Base-by-base conservation (phyloP, 2,329 filamentous ascomycete genomes). In the Calonectria crousiana region DNA sequence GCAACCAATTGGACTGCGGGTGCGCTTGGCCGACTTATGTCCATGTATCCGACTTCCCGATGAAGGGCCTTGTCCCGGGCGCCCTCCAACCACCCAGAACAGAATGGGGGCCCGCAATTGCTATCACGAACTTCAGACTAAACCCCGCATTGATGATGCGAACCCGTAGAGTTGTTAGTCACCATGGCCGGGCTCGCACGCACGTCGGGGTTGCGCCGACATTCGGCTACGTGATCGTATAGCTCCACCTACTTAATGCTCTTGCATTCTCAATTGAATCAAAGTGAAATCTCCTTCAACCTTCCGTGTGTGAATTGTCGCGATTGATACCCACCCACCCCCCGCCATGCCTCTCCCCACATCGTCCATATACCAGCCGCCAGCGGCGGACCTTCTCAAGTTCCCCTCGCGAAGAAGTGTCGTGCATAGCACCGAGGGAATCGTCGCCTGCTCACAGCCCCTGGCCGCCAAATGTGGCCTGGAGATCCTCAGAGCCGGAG, bases 381-480 rank as follows among this genome's bases (percentile, higher is more conserved):
- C 85, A 28, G 85, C 87, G 67, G 82, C 82, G 64, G 85, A 87
- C 71, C 92, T 95, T 80, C 86, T 89, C 75, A 89, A 90, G 75
- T 96, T 95, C 82, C 85, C 94, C 13, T 97, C 95, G 79, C 92
- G 96, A 49, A 90, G 97, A 76, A 98, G 96, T 79, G 95, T 98
- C 16, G 95, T 98, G 16, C 96, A 98, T 84, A 98, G 95, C 84
- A 96, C 94, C 6, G 93, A 96, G 81, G 96, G 95, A 58, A 98
- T 98, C 72, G 94, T 98, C 62, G 91, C 96, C 14, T 97, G 94
- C 83, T 94, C 95, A 1, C 96, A 98, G 84, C 95, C 97, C 18
- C 88, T 98, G 70, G 97, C 97, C 8, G 94, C 95, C 30, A 94
- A 94, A 85, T 97, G 95, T 74, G 97, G 97, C 28, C 91, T 98